These are phyloP conservation scores for Sporobolomyces roseus DNA, from an alignment of 768 basidiomycete species.

Conservation along the genomic window DNA sequence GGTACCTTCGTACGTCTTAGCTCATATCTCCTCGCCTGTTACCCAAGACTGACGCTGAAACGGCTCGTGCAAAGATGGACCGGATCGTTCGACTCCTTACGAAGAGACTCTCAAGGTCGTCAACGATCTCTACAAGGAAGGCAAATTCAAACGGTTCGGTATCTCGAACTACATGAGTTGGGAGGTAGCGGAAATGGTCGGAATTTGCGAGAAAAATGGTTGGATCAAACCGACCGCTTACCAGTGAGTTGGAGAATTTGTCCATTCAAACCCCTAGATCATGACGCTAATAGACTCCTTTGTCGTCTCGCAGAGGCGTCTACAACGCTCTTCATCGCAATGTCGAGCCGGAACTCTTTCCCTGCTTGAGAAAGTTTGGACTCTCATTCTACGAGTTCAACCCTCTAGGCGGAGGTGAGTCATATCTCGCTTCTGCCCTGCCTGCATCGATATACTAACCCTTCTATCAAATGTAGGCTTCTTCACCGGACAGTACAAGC, in stretches of 20 bases:
- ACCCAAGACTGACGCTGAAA: too few relatives aligned
- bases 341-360: conserved; percentile 53
- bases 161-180: conserved; percentile 48
- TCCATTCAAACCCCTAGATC: too few relatives aligned
- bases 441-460: too few relatives aligned
- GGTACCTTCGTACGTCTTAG: conserved; percentile 53
- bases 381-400: conserved; percentile 53
- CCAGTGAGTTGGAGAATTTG: too few relatives aligned
- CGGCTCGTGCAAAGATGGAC: conserved; percentile 38
- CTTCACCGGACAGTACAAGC: conserved; percentile 51
- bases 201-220: conserved; percentile 52
- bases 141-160: conserved; percentile 53
- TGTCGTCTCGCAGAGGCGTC: conserved; percentile 43
- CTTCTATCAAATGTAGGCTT: conserved; percentile 51
- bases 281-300: neutral
- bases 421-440: too few relatives aligned
- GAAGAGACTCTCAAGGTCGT: conserved; percentile 55
- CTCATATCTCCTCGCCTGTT: too few relatives aligned
- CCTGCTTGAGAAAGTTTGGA: conserved; percentile 50
- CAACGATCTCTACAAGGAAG: conserved; percentile 56
- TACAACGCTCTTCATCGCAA: conserved; percentile 54
- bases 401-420: conserved; percentile 46
- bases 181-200: conserved; percentile 55
- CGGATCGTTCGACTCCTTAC: conserved; percentile 53
- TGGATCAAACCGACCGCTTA: conserved; percentile 57